Evolutionary conservation across 1,284 basidiomycete species (phyloP), one percentile per base, ranked within the genome.

Genomic region (Melampsora americana): DNA sequence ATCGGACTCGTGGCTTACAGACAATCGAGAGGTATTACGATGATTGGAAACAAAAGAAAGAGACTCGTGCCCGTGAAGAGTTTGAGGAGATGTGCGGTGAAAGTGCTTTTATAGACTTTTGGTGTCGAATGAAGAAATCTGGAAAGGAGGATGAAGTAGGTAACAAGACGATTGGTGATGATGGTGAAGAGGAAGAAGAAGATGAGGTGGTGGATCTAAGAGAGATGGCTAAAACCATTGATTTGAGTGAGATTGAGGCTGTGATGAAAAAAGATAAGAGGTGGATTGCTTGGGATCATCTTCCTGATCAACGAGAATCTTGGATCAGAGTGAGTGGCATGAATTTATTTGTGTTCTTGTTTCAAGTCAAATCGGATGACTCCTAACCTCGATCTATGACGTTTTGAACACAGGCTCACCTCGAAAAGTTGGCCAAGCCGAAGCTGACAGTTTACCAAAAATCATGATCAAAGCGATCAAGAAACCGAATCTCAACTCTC

Each of bases 391-490:
- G n/a, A 56, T 56, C 26, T 56, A 12, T 6, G 4, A 56, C 12
- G 20, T 4, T 28, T 56, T 6, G n/a, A 56, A 56, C 20, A 56
- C 26, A 56, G 53, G 53, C 53, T 28, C 26, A 56, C 18, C 53
- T 56, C 53, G 53, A 56, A 12, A 56, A 56, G 20, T 56, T 56
- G 26, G 53, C 53, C 11, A 28, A n/a, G 53, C 53, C 53, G 6
- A 56, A 56, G 53, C 53, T 56, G 7, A 56, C 53, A 28, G 53
- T 69, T 14, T 69, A 69, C n/a, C 67, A 69, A 46, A 69, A 59
- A 69, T 23, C 53, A n/a, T 56, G 53, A 56, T 42, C 5, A 42
- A 5, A 42, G 6, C 39, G 11, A 42, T 42, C 39, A 42, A 12
- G 35, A 35, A 35, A 35, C 9, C 35, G 12, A 42, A 42, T 42